Conservation (phyloP, 1,139 yeast species). For the Hemisphaericaspora lyxosophila region DNA sequence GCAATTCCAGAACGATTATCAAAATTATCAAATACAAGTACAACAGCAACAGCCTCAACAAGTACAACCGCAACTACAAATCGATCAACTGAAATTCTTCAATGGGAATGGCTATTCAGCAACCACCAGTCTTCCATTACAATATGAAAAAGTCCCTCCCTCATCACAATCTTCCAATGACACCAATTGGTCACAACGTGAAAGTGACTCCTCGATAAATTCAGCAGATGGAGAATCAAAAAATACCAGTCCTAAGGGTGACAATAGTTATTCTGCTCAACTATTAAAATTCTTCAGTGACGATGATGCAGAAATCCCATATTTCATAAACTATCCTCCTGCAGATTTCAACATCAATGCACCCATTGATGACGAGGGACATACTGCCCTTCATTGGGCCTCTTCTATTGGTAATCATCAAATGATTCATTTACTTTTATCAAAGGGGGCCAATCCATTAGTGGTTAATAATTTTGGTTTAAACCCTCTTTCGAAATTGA, state of each 20-base stretch:
- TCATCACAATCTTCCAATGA: constrained; percentile 49
- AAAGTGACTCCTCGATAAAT: constrained; percentile 45
- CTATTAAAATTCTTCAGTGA: constrained; percentile 65
- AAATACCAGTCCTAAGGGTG: constrained; percentile 17
- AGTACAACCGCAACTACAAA: not conserved
- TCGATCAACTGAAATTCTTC: constrained; percentile 3
- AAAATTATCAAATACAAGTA: constrained; percentile 21
- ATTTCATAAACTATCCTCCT: constrained; percentile 72
- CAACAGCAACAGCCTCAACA: constrained; percentile 13
- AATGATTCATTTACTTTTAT: constrained; percentile 66
- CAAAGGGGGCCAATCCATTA: constrained; percentile 75
- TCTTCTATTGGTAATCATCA: constrained; percentile 83
- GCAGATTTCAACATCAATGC: constrained; percentile 79
- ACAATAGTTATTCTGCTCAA: constrained; percentile 53
- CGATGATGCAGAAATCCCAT: constrained; percentile 73
- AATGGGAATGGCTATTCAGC: constrained; percentile 2
- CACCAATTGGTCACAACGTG: constrained; percentile 48
- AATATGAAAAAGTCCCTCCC: constrained; percentile 26
- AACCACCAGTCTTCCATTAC: constrained; percentile 14
- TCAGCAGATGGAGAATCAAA: constrained; percentile 31
- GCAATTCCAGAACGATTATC: constrained; percentile 25
- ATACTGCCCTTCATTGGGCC: constrained; percentile 96
- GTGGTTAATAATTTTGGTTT: constrained; percentile 75
- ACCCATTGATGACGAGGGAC: constrained; percentile 93
- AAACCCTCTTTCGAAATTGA: constrained; percentile 79